These are phyloP conservation scores for Podospora anserina DNA, from an alignment of 495 filamentous ascomycete genomes.

Conservation along the genomic window DNA sequence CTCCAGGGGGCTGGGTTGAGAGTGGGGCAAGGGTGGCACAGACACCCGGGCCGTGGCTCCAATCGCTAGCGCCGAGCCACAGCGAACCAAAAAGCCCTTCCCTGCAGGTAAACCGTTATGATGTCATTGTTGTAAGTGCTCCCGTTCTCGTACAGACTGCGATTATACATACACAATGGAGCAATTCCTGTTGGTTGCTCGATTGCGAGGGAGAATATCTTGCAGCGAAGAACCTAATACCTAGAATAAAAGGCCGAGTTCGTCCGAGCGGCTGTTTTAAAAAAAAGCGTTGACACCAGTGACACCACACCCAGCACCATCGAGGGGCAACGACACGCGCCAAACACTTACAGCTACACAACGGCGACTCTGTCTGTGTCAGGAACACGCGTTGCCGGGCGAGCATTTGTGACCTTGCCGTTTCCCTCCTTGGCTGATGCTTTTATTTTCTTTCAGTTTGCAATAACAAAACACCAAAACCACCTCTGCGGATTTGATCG, in stretches of 20 bases:
- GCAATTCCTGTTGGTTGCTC: neutral
- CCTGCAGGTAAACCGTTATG: neutral
- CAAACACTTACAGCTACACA: neutral
- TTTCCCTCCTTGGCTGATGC: neutral
- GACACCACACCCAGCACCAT: neutral
- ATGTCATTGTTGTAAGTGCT: neutral
- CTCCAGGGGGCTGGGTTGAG: neutral
- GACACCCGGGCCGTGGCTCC: neutral
- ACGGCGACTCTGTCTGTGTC: constrained; percentile 9
- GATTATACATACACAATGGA: neutral
- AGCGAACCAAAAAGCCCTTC: neutral
- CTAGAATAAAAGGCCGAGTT: neutral
- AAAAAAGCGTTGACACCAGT: neutral
- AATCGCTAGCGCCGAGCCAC: neutral
- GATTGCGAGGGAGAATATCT: neutral
- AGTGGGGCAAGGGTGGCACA: neutral
- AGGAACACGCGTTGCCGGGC: constrained; percentile 7
- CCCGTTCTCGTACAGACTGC: neutral
- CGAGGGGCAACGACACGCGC: neutral
- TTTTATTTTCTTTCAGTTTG: neutral
- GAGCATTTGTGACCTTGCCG: neutral
- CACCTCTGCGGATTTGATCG: neutral
- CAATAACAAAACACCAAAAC: neutral
- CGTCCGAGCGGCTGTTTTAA: neutral
- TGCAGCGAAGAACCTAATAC: neutral